Conservation (phyloP, 2,329 filamentous ascomycete genomes). For the Ceratocystis lukuohia region DNA sequence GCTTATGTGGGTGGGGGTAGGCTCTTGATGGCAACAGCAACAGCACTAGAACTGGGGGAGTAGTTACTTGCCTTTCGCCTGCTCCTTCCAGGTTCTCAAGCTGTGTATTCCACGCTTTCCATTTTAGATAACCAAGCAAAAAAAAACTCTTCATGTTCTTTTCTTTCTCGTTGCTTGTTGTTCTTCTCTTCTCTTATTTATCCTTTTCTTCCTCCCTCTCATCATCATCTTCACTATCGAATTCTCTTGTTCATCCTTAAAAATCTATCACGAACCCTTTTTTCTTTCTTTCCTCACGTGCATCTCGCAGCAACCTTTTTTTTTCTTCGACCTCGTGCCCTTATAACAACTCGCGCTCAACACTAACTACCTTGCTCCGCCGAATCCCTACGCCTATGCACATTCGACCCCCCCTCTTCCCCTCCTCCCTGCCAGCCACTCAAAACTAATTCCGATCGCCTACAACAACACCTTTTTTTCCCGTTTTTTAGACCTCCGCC, state of each 20-base stretch:
- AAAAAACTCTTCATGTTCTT: not conserved
- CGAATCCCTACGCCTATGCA: not conserved
- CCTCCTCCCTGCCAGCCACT: constrained; percentile 8
- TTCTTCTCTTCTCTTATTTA: not conserved
- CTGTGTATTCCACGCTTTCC: not conserved
- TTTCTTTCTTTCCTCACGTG: not conserved
- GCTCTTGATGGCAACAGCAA: not conserved
- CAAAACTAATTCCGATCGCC: not conserved
- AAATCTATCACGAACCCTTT: constrained; percentile 1
- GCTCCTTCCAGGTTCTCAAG: not conserved
- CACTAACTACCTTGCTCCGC: not conserved
- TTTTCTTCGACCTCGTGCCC: constrained; percentile 3
- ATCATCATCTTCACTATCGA: not conserved
- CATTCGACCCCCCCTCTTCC: not conserved
- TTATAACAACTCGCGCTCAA: not conserved
- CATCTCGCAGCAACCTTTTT: not conserved
- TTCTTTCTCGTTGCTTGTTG: not conserved
- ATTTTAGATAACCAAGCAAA: not conserved
- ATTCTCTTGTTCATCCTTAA: constrained; percentile 5
- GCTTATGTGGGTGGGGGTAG: not conserved
- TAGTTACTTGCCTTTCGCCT: not conserved
- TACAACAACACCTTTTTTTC: not conserved
- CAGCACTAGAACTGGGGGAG: not conserved
- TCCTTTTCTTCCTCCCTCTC: not conserved
- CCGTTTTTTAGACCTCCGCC: not conserved